Percentiles rank a stretch among this genome's conserved stretches.
phyloP scores from a whole-genome alignment of 257 asterid genomes.

The Nicotiana tabacum region DNA sequence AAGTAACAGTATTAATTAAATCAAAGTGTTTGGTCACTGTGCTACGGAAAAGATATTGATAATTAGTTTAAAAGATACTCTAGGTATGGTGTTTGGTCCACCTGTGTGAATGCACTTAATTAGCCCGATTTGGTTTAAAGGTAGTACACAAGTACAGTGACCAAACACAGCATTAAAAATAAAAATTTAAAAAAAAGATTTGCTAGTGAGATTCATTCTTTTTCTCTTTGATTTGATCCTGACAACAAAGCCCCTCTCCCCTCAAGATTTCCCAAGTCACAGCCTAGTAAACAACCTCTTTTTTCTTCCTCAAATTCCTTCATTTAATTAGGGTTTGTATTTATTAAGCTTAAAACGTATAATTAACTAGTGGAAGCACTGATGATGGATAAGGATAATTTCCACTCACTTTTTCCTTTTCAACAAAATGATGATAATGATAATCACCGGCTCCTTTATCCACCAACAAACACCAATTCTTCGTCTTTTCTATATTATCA shows the following conservation, averaged over 20 bases:
- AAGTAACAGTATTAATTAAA: not conserved
- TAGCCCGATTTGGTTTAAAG: not conserved
- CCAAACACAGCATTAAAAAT: not conserved
- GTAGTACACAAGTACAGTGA: not conserved
- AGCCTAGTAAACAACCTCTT: no score
- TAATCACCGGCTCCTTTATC: not conserved
- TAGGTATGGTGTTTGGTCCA: constrained; percentile 3
- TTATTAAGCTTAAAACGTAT: no score
- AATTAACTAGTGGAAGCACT: not conserved
- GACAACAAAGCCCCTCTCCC: not conserved
- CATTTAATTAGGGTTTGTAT: no score
- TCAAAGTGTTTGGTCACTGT: not conserved
- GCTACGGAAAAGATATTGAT: not conserved
- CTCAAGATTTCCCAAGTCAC: not conserved
- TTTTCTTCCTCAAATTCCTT: no score
- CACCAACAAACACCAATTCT: not conserved
- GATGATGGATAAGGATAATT: constrained; percentile 16
- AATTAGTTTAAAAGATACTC: not conserved
- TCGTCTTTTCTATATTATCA: not conserved
- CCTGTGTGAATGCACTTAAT: not conserved
- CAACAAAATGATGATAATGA: constrained; percentile 1
- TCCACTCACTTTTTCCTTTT: constrained; percentile 2
- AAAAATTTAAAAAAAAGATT: not conserved
- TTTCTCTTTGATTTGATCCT: not conserved
- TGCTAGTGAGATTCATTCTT: not conserved